Evolutionary conservation across 768 basidiomycete genomes (phyloP), one percentile per base, ranked within the genome.

Genomic region (Mycena indigotica): DNA sequence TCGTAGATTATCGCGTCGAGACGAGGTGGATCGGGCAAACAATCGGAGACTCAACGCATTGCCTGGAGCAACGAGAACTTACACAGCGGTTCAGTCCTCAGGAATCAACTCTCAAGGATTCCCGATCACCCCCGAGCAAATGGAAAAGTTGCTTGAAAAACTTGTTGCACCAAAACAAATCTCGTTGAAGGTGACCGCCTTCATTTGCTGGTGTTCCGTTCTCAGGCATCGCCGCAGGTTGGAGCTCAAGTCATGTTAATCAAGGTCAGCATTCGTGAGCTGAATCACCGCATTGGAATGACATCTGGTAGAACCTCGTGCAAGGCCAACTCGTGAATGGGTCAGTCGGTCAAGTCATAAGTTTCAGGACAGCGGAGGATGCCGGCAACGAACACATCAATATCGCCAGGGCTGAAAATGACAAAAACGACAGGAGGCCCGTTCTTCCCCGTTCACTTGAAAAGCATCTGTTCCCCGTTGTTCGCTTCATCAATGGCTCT

Each of bases 221-320:
- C 50, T 29, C n/a, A 46, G 39, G 40, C 26, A 40, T 52, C 56
- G 39, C 13, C 16, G 0, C 29, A 92, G 83, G 76, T 87, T 51
- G 88, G 87, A 13, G 90, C 92, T 3, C 94, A 96, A 68, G 94
- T 96, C 3, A 93, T 93, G 91, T 69, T 90, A 2, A 78, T 89
- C 62, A 89, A 89, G 77, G 88, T 84, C 56, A 46, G n/a, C 38
- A 17, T 19, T 48, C 26, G n/a, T 17, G 25, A 5, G 15, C 6
- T 32, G 10, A 15, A 4, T n/a, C 44, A 50, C 39, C 52, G 17
- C 30, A 13, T 50, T 38, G 44, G 24, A n/a, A 16, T 5, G 23
- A 24, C 12, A 41, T 48, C 23, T 30, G n/a, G 29, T 49, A 90
- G 88, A 91, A 91, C 62, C 68, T 89, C 54, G 67, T 79, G 1